Evolutionary conservation across 768 basidiomycete species (phyloP), one percentile per base, ranked within the genome.

Genomic region (Mycena belliarum): DNA sequence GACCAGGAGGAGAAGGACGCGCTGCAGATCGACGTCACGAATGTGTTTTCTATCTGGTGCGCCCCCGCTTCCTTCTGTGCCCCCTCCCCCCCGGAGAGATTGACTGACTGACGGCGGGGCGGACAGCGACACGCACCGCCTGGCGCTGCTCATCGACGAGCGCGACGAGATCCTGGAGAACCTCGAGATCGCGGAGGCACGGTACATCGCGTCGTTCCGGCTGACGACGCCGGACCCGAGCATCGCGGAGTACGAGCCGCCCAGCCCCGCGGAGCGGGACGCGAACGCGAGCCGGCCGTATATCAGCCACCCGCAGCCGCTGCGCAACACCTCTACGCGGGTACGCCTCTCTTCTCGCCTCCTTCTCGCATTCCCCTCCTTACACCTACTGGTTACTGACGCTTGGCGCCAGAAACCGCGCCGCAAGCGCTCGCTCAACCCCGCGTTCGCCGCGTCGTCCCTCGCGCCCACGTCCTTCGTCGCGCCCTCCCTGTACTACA

Each of bases 401-500:
- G 20, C 21, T 10, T 28, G 47, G 16, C n/a, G 29, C 29, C 65
- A 78, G 68, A 66, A 66, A 45, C 72, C 70, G 23, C 76, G 80
- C 44, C 72, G 76, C 23, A 77, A 82, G 25, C 79, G 82, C 26
- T 76, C 81, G 35, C 68, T 78, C 42, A 87, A 88, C 63, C 83
- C 84, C n/a, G 85, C 87, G 3, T 82, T 77, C 62, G 87, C 80
- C 0, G 78, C 85, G 5, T 86, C 86, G 7, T 87, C 86, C n/a
- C 79, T 87, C 16, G 80, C 87, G 1, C 89, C 89, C 5, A 86
- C 86, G 18, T 87, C 88, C 6, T 93, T 91, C 65, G 84, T 91
- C 10, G 88, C 88, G 6, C 90, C 90, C 8, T 89, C 87, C 7
- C 82, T 86, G 52, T 93, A 88, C 68, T 93, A 93, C 75, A 86